Evolutionary conservation across 2,329 filamentous ascomycete species (phyloP).

Genomic region (Neonectria ditissima): DNA sequence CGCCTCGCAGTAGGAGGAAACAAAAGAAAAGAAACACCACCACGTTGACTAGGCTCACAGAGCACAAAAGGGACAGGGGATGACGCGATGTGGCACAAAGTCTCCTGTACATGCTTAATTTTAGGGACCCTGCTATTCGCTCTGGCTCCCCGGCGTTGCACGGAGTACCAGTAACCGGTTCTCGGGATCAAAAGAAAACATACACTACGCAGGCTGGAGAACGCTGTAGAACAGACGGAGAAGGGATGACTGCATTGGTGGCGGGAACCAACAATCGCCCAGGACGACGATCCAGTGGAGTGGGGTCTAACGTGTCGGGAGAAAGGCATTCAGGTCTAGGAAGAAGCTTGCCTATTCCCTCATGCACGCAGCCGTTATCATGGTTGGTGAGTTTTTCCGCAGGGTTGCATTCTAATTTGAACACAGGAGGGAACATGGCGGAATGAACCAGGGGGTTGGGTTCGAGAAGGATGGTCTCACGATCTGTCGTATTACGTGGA

Average conservation of each 20-base stretch:
- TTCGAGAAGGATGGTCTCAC: slow-evolving; percentile 30
- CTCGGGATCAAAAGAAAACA: slow-evolving; percentile 22
- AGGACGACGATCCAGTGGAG: slow-evolving; percentile 12
- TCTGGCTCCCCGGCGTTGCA: background rate
- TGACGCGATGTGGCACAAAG: slow-evolving; percentile 11
- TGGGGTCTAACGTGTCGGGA: slow-evolving; percentile 6
- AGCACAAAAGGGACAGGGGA: background rate
- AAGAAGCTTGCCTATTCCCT: slow-evolving; percentile 11
- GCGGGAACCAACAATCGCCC: slow-evolving; percentile 19
- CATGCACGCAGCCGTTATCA: slow-evolving; percentile 3
- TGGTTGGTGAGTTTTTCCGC: slow-evolving; percentile 4
- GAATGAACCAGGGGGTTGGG: slow-evolving; percentile 21
- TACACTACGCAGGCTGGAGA: background rate
- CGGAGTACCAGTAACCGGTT: too few relatives aligned
- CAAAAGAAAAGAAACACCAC: slow-evolving; percentile 5
- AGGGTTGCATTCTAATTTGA: slow-evolving; percentile 27
- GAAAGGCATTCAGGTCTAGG: slow-evolving; percentile 4
- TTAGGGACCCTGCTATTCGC: slow-evolving; percentile 1
- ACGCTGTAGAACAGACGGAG: slow-evolving; percentile 13
- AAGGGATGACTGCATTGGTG: slow-evolving; percentile 19
- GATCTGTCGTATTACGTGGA: slow-evolving; percentile 17
- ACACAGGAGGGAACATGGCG: slow-evolving; percentile 7
- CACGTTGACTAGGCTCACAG: background rate
- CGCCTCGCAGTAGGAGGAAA: background rate
- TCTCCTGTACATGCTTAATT: background rate